Base-by-base conservation (phyloP, 2,329 filamentous ascomycete species). In the Cercospora nicotianae region DNA sequence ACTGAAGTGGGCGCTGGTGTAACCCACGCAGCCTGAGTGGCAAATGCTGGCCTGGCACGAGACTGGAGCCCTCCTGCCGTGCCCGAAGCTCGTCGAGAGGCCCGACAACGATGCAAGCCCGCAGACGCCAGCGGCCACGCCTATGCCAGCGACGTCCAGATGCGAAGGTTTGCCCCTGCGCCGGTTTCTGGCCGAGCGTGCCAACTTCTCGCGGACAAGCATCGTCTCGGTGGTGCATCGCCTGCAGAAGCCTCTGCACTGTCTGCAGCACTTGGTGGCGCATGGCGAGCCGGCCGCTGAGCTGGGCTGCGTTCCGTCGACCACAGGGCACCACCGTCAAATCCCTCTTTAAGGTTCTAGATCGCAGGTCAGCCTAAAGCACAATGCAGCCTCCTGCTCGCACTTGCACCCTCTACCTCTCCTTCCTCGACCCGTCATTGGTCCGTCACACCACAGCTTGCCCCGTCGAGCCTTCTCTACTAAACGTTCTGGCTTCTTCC, bases 101-200 rank as follows among this genome's bases (percentile, higher is more conserved):
- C 36, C 36, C 7, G 36, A 42, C 16, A 3, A 42, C 16, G 36
- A 42, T 42, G 36, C 36, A 3, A 33, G 31, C 31, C 31, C 12
- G 31, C 31, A n/a, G 30, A 31, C 48, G 48, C 23, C 9, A 31
- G 28, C 42, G 42, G 45, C 20, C 58, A n/a, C 18, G 26, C 36
- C 66, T 67, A 45, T 58, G 58, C n/a, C 39, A 33, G 36, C 36
- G 36, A 42, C 36, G 16, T 42, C 36, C 51, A 60, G 18, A 42
- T 31, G 39, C 33, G 28, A 62, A 69, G 61, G 55, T 67, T 69
- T 28, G 67, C 67, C 67, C 65, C 68, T 65, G 68, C 68, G 68
- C 63, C 68, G 60, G 23, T 58, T 57, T 30, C 20, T 26, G 58
- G 23, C 51, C 59, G 67, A 45, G 57, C 55, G 23, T 48, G 39